Base-by-base conservation (phyloP, 2,329 filamentous ascomycete genomes). In the Gnomoniopsis smithogilvyi region DNA sequence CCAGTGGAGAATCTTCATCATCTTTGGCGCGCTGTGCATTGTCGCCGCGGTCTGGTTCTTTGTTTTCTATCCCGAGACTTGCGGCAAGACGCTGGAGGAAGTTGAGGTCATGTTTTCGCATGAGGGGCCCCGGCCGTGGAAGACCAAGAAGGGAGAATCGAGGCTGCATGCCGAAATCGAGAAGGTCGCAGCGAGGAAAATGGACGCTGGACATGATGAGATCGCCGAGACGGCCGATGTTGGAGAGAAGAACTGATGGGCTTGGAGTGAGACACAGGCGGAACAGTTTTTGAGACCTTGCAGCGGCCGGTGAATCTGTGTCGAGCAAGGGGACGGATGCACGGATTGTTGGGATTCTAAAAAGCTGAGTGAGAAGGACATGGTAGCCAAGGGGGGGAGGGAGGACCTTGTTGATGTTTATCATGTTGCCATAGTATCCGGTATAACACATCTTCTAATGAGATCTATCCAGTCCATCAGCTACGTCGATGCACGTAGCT, bases 1-100 rank as follows among this genome's bases (percentile, higher is more conserved):
- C 68, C 75, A 74, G 26, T 85, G 78, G 71, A 79, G 78, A 61
- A 72, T 80, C 21, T 77, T 76, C 56, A 73, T 75, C 65, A 68
- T 76, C 57, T 75, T 75, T 47, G 74, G 73, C 45, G 68, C 71
- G 12, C 67, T 76, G 1, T 76, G 73, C 56, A 17, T 74, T 2
- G 64, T 58, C 10, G 68, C 70, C 4, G 68, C 73, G 1, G 65
- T 62, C 22, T 73, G 72, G 67, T 68, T 73, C 55, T 76, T 65
- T 63, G 30, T 72, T 6, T 69, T 72, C 7, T 76, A 73, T 58
- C 73, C 72, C 1, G 73, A 76, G 66, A 76, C 73, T 3, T 72
- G 70, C 54, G 72, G 72, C 30, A 76, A 75, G 69, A 45, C 34
- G 2, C 26, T 48, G 17, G 52, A 78, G 60, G 76, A 77, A 60